Percentiles rank a stretch among this genome's conserved stretches.
Conservation (phyloP, 2,329 filamentous ascomycete species). For the Phoma sp. region DNA sequence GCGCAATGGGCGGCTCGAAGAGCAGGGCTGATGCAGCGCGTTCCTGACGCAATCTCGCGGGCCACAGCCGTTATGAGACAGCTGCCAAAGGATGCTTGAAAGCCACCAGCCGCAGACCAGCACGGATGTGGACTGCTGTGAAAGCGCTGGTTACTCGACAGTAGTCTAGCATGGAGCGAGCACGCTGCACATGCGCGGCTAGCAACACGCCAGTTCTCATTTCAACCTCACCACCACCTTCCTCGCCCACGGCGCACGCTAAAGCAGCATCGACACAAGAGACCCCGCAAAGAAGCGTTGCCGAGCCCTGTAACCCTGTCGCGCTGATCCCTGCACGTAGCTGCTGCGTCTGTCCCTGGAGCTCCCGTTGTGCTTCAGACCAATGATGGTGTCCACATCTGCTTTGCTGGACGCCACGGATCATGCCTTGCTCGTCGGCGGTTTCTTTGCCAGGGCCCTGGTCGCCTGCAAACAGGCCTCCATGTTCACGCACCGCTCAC, state of each 20-base stretch:
- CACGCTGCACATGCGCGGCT: constrained; percentile 32
- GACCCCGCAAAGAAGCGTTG: constrained; percentile 52
- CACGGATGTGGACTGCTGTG: constrained; percentile 26
- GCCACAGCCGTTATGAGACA: constrained; percentile 46
- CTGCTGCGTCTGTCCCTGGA: constrained; percentile 45
- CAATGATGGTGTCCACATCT: constrained; percentile 46
- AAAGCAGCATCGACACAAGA: constrained; percentile 38
- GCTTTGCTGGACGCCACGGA: constrained; percentile 46
- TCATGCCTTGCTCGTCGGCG: constrained; percentile 48
- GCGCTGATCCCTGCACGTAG: constrained; percentile 30
- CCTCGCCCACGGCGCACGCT: constrained; percentile 29
- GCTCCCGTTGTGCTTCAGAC: constrained; percentile 46
- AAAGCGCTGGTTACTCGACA: constrained; percentile 36
- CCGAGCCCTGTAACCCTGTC: constrained; percentile 44
- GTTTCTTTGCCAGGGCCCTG: constrained; percentile 47
- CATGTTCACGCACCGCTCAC: constrained; percentile 46
- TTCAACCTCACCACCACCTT: constrained; percentile 29
- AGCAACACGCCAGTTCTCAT: constrained; percentile 20
- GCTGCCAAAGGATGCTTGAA: constrained; percentile 33
- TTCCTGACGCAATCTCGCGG: constrained; percentile 52
- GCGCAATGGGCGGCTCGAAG: constrained; percentile 46
- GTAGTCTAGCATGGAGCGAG: constrained; percentile 26
- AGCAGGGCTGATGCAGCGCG: constrained; percentile 49
- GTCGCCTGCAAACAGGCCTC: constrained; percentile 43
- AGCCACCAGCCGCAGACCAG: constrained; percentile 34